Evolutionary conservation across 208 protist genomes (phyloP).

Genomic region (Entamoeba dispar): DNA sequence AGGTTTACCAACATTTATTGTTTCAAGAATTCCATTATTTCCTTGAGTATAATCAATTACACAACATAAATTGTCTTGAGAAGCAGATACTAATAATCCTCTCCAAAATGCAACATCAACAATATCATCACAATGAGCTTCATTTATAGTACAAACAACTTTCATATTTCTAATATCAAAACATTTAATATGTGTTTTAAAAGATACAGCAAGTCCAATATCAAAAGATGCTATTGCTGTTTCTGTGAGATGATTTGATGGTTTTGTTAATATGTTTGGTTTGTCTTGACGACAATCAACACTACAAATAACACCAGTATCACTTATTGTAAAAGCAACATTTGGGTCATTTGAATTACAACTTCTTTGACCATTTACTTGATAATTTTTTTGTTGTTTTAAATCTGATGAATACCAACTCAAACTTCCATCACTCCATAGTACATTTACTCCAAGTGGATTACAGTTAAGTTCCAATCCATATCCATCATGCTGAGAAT

Average conservation of each 20-base stretch:
- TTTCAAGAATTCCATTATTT: neutral
- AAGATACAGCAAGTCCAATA: neutral
- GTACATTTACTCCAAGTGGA: neutral
- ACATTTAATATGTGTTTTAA: neutral
- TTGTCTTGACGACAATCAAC: neutral
- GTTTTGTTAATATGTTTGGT: neutral
- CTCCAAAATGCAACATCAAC: neutral
- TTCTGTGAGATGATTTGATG: neutral
- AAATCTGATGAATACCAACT: neutral
- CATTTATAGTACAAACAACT: neutral
- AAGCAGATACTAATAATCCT: neutral
- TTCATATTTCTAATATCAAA: neutral
- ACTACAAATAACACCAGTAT: neutral
- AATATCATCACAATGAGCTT: neutral
- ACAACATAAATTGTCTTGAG: neutral
- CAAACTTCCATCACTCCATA: neutral
- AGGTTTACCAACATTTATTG: neutral
- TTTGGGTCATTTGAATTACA: neutral
- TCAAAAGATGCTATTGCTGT: neutral
- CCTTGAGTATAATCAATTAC: neutral
- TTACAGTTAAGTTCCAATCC: neutral
- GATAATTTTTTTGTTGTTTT: neutral
- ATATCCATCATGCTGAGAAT: neutral
- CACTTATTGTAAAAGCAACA: neutral
- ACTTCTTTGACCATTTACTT: neutral